Conservation (phyloP, 1,284 basidiomycete species). For the Austroboletus rostrupii region DNA sequence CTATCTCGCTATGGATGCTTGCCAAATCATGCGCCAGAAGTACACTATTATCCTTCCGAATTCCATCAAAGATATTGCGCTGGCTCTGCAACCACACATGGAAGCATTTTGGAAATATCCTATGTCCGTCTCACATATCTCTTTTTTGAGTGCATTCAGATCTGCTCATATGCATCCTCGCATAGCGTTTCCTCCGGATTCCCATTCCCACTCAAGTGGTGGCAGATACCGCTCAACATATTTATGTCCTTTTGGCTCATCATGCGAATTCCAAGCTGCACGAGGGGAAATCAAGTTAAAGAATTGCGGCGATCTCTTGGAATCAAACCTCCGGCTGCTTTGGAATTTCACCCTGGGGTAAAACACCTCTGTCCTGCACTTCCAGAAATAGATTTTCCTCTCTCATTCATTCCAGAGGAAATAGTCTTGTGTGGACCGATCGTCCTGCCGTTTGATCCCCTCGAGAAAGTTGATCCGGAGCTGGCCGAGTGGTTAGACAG, state of each 20-base stretch:
- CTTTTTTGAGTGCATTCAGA: background rate
- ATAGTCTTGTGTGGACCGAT: background rate
- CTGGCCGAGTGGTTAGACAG: background rate
- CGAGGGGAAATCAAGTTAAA: background rate
- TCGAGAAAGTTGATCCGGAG: background rate
- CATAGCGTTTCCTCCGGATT: background rate
- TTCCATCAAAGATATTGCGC: background rate
- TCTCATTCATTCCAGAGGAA: background rate
- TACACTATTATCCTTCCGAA: background rate
- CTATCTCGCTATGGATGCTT: background rate
- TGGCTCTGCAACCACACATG: background rate
- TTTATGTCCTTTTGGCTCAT: background rate
- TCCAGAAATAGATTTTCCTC: background rate
- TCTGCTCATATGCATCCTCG: background rate
- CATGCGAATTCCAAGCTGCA: too few relatives aligned
- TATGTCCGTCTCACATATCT: background rate
- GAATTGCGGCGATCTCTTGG: background rate
- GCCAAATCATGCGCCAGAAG: background rate
- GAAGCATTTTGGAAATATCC: background rate
- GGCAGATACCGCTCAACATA: background rate
- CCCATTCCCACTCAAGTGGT: background rate
- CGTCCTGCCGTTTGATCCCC: background rate
- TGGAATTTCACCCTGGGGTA: background rate
- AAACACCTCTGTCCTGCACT: background rate
- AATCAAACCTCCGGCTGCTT: background rate